A percentile compares a stretch with the other conserved stretches of the same genome.
Evolutionary conservation across 2,329 filamentous ascomycete genomes (phyloP).

Genomic region (Fusarium scirpi): DNA sequence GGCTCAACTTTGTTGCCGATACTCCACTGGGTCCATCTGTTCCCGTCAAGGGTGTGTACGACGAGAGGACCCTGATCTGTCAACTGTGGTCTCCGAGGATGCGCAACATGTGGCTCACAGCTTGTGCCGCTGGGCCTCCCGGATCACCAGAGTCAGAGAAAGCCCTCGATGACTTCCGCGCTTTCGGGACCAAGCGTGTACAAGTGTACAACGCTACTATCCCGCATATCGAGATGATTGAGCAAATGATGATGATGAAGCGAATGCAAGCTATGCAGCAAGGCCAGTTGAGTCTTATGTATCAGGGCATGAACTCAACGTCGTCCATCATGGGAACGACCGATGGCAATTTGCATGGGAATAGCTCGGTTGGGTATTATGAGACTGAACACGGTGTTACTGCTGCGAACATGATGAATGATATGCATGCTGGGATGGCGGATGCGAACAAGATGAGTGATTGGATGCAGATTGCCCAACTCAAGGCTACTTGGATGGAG

Average conservation of each 20-base stretch:
- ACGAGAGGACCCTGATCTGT: slow-evolving; percentile 49
- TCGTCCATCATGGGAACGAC: slow-evolving; percentile 44
- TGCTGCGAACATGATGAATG: slow-evolving; percentile 50
- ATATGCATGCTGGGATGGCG: slow-evolving; percentile 50
- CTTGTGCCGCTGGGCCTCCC: slow-evolving; percentile 45
- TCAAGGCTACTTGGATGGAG: slow-evolving; percentile 48
- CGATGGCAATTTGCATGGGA: slow-evolving; percentile 52
- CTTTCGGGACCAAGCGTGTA: slow-evolving; percentile 45
- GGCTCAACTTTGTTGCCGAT: slow-evolving; percentile 47
- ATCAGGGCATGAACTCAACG: slow-evolving; percentile 50
- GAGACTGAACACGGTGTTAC: slow-evolving; percentile 52
- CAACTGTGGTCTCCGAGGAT: slow-evolving; percentile 55
- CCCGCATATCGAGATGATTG: slow-evolving; percentile 48
- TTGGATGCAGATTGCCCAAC: slow-evolving; percentile 46
- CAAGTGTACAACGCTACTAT: slow-evolving; percentile 49
- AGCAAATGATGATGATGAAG: slow-evolving; percentile 47
- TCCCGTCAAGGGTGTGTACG: slow-evolving; percentile 42
- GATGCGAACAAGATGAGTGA: slow-evolving; percentile 45
- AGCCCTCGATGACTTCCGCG: slow-evolving; percentile 46
- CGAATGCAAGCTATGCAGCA: slow-evolving; percentile 52
- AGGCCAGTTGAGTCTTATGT: slow-evolving; percentile 51
- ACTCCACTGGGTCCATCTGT: slow-evolving; percentile 45
- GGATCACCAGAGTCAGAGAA: slow-evolving; percentile 44
- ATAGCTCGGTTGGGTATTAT: slow-evolving; percentile 52
- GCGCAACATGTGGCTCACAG: slow-evolving; percentile 51